Evolutionary conservation across 2,329 filamentous ascomycete species (phyloP).

Genomic region (Juglanconis oblonga): DNA sequence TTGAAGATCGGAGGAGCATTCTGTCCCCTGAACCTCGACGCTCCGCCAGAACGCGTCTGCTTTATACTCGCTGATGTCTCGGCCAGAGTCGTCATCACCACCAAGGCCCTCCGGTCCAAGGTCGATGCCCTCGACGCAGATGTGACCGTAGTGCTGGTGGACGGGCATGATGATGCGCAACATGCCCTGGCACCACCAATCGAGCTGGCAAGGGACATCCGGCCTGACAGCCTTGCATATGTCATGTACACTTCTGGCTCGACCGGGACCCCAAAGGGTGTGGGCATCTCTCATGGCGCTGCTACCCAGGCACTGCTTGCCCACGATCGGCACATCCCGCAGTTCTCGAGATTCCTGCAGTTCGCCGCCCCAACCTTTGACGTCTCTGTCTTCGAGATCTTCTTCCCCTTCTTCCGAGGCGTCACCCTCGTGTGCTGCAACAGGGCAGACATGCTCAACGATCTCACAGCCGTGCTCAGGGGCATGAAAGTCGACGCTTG

Average conservation of each 20-base stretch:
- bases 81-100: conserved; percentile 67
- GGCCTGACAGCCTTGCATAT: conserved; percentile 63
- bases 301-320: conserved; percentile 79
- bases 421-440: conserved; percentile 70
- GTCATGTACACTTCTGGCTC: conserved; percentile 93
- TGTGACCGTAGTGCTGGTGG: conserved; percentile 36
- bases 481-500: conserved; percentile 72
- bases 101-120: conserved; percentile 40
- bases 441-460: conserved; percentile 67
- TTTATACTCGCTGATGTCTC: conserved; percentile 80
- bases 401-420: conserved; percentile 77
- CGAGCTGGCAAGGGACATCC: conserved; percentile 12
- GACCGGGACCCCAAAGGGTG: conserved; percentile 85
- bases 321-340: conserved; percentile 74
- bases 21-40: conserved; percentile 78
- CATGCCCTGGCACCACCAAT: background rate
- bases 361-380: conserved; percentile 93
- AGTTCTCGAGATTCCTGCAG: conserved; percentile 78
- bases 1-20: conserved; percentile 82
- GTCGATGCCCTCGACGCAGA: conserved; percentile 31
- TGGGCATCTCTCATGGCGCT: conserved; percentile 75
- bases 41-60: conserved; percentile 70
- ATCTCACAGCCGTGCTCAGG: conserved; percentile 67
- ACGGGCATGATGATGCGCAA: conserved; percentile 20
- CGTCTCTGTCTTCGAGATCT: conserved; percentile 92